These are phyloP conservation scores for Mucor plumbeus DNA, from an alignment of 371 early-diverging fungal genomes.

Conservation along the genomic window DNA sequence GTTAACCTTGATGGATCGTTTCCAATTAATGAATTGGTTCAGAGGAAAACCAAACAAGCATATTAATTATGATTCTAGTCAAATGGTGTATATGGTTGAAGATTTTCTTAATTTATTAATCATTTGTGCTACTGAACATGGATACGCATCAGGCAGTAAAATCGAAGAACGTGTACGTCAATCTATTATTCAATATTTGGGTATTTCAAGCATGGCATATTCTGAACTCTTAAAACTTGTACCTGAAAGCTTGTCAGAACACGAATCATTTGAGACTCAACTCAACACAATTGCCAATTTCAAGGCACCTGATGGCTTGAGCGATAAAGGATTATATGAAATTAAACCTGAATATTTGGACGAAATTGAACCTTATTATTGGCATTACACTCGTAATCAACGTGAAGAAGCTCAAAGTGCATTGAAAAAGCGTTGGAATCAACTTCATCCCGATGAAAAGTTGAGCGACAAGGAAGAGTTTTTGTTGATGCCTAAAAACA, in stretches of 20 bases:
- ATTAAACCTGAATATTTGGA: slow-evolving; percentile 83
- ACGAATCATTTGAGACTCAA: slow-evolving; percentile 76
- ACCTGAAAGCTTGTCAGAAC: slow-evolving; percentile 81
- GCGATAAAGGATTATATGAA: slow-evolving; percentile 87
- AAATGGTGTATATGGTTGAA: slow-evolving; percentile 78
- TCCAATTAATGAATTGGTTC: slow-evolving; percentile 86
- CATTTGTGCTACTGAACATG: slow-evolving; percentile 82
- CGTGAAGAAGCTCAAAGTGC: slow-evolving; percentile 86
- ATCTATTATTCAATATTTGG: slow-evolving; percentile 87
- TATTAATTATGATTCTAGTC: slow-evolving; percentile 65
- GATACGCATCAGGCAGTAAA: slow-evolving; percentile 66
- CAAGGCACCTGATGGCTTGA: slow-evolving; percentile 81
- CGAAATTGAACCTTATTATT: slow-evolving; percentile 92
- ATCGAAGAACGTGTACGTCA: slow-evolving; percentile 79
- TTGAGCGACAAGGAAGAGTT: slow-evolving; percentile 40
- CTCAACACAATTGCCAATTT: slow-evolving; percentile 78
- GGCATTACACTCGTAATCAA: slow-evolving; percentile 90
- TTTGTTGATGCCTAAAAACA: slow-evolving; percentile 63
- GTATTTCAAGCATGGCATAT: slow-evolving; percentile 74
- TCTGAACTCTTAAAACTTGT: slow-evolving; percentile 85
- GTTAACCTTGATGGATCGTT: slow-evolving; percentile 79
- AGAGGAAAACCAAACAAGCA: slow-evolving; percentile 58
- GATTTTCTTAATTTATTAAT: slow-evolving; percentile 88
- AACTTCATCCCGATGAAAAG: slow-evolving; percentile 25
- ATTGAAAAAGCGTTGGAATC: slow-evolving; percentile 49